These are phyloP conservation scores for Gastrodia elata DNA, from an alignment of 106 monocot species.

Conservation along the genomic window DNA sequence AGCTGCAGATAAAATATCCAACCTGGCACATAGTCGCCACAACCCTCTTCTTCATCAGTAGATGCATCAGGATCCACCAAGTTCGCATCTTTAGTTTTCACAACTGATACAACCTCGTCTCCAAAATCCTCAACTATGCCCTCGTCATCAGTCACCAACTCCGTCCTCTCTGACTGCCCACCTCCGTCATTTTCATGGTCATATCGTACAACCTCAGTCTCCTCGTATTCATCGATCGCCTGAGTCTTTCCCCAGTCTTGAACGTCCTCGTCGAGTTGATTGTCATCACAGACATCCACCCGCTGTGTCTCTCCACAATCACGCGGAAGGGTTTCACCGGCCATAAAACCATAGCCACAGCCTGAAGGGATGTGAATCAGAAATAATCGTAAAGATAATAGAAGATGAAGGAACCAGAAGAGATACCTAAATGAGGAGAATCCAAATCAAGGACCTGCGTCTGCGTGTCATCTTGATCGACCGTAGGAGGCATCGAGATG, in stretches of 20 bases:
- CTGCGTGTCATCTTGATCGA: neutral
- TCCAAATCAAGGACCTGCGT: neutral
- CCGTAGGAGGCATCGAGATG: neutral
- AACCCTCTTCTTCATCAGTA: constrained; percentile 1
- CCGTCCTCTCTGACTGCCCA: neutral
- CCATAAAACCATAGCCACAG: neutral
- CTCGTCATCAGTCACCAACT: constrained; percentile 4
- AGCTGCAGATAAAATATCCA: neutral
- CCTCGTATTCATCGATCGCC: constrained; percentile 3
- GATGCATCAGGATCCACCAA: constrained; percentile 7
- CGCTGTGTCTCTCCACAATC: neutral
- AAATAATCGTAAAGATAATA: neutral
- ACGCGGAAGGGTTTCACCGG: neutral
- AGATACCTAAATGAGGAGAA: neutral
- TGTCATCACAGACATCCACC: constrained; percentile 2
- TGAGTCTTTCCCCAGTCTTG: neutral
- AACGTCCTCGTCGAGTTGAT: neutral
- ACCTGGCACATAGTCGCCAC: neutral
- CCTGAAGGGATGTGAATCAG: neutral
- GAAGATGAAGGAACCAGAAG: neutral
- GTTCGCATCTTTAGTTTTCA: neutral
- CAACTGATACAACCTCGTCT: neutral
- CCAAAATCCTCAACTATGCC: neutral
- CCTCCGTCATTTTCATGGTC: neutral
- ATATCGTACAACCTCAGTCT: neutral